phyloP scores from a whole-genome alignment of 2,329 filamentous ascomycete genomes.

The Xylaria sp. region DNA sequence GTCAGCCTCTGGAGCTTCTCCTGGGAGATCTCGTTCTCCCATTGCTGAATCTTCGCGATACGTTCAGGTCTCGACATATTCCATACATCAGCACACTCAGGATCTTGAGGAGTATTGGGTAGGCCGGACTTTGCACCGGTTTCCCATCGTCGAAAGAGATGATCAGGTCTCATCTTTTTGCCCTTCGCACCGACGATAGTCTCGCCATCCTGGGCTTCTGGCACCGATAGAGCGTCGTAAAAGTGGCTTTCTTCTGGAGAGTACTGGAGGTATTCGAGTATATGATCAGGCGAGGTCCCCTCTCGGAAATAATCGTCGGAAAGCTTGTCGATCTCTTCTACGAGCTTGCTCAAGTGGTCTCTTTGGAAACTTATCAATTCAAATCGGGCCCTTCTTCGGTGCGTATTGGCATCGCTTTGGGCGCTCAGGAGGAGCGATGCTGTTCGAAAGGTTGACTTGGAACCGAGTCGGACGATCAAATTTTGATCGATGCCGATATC shows the following conservation, averaged over 20 bases:
- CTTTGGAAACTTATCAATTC: slow-evolving; percentile 35
- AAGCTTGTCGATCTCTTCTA: slow-evolving; percentile 12
- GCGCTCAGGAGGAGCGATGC: slow-evolving; percentile 34
- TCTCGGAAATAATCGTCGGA: slow-evolving; percentile 16
- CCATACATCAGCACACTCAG: slow-evolving; percentile 45
- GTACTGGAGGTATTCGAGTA: slow-evolving; percentile 43
- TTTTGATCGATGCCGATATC: slow-evolving; percentile 48
- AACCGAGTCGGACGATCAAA: slow-evolving; percentile 58
- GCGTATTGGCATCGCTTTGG: slow-evolving; percentile 19
- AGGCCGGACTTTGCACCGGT: slow-evolving; percentile 41
- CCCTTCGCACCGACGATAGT: slow-evolving; percentile 41
- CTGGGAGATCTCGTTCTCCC: slow-evolving; percentile 42
- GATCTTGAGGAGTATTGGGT: slow-evolving; percentile 29
- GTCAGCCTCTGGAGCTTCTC: slow-evolving; percentile 45
- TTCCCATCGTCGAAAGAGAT: slow-evolving; percentile 53
- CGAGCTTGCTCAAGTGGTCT: slow-evolving; percentile 24
- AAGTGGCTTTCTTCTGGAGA: slow-evolving; percentile 45
- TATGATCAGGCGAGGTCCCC: slow-evolving; percentile 6
- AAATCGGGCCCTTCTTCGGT: slow-evolving; percentile 8
- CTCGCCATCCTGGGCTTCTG: slow-evolving; percentile 43
- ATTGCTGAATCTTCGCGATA: slow-evolving; percentile 33
- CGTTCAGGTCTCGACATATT: slow-evolving; percentile 38
- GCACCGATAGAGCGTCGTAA: slow-evolving; percentile 52
- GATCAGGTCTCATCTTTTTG: slow-evolving; percentile 39
- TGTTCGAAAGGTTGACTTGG: slow-evolving; percentile 50